phyloP scores from a whole-genome alignment of 148 eudicot genomes.

The Rhododendron simsii region DNA sequence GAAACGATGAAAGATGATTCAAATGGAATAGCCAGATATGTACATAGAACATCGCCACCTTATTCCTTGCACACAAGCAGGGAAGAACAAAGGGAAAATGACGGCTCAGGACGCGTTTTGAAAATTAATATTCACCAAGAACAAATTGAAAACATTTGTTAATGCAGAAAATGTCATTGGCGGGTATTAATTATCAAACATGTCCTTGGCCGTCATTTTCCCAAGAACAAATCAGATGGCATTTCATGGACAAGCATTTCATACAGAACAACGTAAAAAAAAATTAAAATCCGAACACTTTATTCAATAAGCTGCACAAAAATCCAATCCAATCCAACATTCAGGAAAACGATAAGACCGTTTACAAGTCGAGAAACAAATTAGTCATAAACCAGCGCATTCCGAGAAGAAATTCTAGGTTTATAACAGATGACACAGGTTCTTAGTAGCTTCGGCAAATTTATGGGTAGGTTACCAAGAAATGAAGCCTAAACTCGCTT shows the following conservation, averaged over 20 bases:
- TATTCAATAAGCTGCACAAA: not conserved
- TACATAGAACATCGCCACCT: not conserved
- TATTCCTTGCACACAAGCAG: not conserved
- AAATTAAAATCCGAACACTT: not conserved
- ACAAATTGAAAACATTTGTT: too few species aligned
- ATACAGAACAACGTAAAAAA: not conserved
- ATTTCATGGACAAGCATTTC: not conserved
- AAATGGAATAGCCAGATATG: not conserved
- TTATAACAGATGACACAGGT: not conserved
- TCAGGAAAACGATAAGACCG: not conserved
- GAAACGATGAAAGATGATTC: not conserved
- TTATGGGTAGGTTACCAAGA: not conserved
- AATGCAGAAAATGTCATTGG: too few species aligned
- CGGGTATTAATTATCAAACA: too few species aligned
- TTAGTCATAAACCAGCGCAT: not conserved
- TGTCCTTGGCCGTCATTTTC: too few species aligned
- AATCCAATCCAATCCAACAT: not conserved
- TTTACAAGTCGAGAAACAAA: not conserved
- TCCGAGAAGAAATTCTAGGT: not conserved
- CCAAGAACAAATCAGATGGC: not conserved
- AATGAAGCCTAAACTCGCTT: conserved; percentile 40
- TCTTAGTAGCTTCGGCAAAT: conserved; percentile 48
- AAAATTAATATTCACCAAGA: too few species aligned
- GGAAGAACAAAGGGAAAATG: not conserved
- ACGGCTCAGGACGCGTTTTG: too few species aligned